These are phyloP conservation scores for Micractinium sp. DNA, from an alignment of 139 green algal genomes.

Conservation along the genomic window DNA sequence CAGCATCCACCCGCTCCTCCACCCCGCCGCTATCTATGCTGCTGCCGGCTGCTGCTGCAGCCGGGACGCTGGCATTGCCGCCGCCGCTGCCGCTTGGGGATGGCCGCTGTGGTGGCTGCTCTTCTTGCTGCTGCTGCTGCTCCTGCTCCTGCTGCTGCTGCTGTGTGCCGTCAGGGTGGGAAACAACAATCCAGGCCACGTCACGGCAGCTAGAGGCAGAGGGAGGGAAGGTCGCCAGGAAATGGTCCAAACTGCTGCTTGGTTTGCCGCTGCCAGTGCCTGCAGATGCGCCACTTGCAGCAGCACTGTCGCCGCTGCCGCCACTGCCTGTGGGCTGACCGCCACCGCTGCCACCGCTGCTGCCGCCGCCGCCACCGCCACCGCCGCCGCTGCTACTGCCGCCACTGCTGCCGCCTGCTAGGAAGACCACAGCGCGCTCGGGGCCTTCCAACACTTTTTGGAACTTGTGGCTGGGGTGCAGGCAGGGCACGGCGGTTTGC, in stretches of 20 bases:
- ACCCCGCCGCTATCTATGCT: not conserved
- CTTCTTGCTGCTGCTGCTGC: not conserved
- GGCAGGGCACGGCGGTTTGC: slow-evolving; percentile 44
- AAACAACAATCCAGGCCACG: slow-evolving; percentile 44
- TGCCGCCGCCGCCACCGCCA: not conserved
- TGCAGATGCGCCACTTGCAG: not conserved
- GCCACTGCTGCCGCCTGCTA: not conserved
- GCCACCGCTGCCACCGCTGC: not conserved
- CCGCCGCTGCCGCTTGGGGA: not conserved
- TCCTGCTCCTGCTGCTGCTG: not conserved
- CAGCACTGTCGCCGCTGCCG: not conserved
- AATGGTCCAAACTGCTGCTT: not conserved
- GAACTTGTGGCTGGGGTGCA: slow-evolving; percentile 47
- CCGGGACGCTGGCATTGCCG: not conserved
- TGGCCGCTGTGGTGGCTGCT: not conserved
- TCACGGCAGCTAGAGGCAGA: slow-evolving; percentile 41
- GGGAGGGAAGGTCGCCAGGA: slow-evolving; percentile 36
- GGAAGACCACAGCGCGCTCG: slow-evolving; percentile 45
- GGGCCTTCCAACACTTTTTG: slow-evolving; percentile 29
- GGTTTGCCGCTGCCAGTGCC: not conserved
- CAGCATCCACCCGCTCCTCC: slow-evolving; percentile 40
- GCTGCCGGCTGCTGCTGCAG: not conserved
- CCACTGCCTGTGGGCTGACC: not conserved
- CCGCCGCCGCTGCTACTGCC: not conserved
- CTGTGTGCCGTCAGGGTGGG: not conserved